Base-by-base conservation (phyloP, 768 basidiomycete species). In the Stropharia rugosoannulata region DNA sequence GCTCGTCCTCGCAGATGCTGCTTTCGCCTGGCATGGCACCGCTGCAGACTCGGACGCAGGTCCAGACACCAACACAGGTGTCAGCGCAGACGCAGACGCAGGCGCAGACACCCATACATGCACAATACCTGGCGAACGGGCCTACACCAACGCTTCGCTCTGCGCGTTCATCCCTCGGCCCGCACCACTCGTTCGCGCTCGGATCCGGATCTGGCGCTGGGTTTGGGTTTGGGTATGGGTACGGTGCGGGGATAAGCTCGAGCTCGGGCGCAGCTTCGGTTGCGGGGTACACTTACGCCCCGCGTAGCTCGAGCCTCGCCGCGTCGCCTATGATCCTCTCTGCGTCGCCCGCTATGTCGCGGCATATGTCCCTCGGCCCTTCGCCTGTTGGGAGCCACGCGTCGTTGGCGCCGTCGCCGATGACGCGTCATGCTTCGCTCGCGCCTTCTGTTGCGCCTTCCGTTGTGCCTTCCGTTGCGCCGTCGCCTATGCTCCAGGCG, bases 1-100 rank as follows among this genome's bases (percentile, higher is more conserved):
- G 57, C 15, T 22, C 50, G 46, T 22, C 50, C 15, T 51, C 54
- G 19, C 27, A 51, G 51, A 13, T 51, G 44, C 19, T 54, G 55
- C 32, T 50, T 32, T 50, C 43, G 18, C 39, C 49, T 15, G 22
- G 36, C 15, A 18, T 22, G 6, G 7, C 12, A 19, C 25, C 22
- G 25, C 10, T 4, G 44, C 44, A 29, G n/a, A 15, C 7, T 2
- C 4, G 18, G 35, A 10, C 25, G 27, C 11, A 3, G 45, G 2
- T 32, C 7, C 15, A 32, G 45, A 22, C 22, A 22, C 22, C 22
- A 22, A 22, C 22, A 22, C 22, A 27, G 45, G 45, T 35, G 45
- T 7, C 22, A 35, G 29, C 2, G 2, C 16, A 32, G 9, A 32
- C 27, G 7, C 27, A 29, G 27, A 29, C 29, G 29, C 29, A 32